A percentile compares a stretch with the other conserved stretches of the same genome.
Evolutionary conservation across 192 early-diverging fungal species (phyloP).

Genomic region (Umbelopsis sp.): DNA sequence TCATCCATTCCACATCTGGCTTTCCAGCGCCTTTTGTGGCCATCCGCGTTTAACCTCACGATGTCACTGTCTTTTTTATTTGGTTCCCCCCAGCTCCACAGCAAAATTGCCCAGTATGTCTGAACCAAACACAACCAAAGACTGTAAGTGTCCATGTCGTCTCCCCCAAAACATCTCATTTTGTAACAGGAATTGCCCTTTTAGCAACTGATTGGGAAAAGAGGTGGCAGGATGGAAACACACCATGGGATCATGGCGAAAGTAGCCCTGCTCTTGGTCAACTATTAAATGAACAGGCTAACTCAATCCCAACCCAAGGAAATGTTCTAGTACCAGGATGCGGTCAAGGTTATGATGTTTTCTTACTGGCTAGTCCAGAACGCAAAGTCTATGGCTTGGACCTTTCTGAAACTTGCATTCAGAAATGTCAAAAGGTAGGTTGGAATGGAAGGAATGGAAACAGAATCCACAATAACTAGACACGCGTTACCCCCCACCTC

Average conservation of each 20-base stretch:
- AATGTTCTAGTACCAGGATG: constrained; percentile 65
- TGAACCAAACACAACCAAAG: background rate
- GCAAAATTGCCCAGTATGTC: background rate
- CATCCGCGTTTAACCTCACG: background rate
- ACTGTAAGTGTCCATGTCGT: background rate
- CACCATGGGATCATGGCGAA: constrained; percentile 52
- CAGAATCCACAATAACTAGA: background rate
- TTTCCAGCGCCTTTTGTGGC: background rate
- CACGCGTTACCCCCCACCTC: no score
- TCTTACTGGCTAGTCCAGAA: constrained; percentile 63
- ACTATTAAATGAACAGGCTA: constrained; percentile 39
- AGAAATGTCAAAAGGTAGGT: constrained; percentile 49
- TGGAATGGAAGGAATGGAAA: background rate
- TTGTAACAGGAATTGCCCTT: background rate
- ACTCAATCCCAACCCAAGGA: constrained; percentile 44
- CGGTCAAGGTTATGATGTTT: constrained; percentile 72
- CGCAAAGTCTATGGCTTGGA: constrained; percentile 71
- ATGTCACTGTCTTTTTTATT: background rate
- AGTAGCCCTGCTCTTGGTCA: constrained; percentile 49
- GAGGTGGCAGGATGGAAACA: constrained; percentile 40
- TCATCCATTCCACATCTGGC: background rate
- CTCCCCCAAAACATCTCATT: background rate
- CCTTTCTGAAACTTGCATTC: constrained; percentile 65
- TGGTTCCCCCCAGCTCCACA: background rate
- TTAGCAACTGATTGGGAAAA: constrained; percentile 41